Conservation (phyloP, 176 grass and related monocot species). For the Carex scoparia region DNA sequence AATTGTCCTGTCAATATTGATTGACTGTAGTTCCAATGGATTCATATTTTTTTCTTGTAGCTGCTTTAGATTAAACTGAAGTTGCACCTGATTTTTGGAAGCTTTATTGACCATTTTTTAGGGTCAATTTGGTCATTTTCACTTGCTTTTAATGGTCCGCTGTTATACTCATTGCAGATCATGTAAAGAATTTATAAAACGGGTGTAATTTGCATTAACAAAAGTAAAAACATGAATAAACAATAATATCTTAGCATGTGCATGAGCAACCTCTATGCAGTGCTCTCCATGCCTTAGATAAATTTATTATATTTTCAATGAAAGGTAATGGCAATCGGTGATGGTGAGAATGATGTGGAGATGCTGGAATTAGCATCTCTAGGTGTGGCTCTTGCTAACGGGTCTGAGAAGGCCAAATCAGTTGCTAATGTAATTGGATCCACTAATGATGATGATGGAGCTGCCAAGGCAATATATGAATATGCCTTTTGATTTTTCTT, state of each 20-base stretch:
- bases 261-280: neutral
- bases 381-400: constrained; percentile 89
- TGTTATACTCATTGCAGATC: neutral
- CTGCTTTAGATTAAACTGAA: neutral
- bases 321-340: constrained; percentile 94
- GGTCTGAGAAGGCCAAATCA: constrained; percentile 79
- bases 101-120: neutral
- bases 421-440: constrained; percentile 70
- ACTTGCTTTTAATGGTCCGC: neutral
- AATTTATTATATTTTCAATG: neutral
- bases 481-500: constrained; percentile 66
- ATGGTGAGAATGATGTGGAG: constrained; percentile 97
- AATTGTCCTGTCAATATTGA: neutral
- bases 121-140: neutral
- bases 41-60: neutral
- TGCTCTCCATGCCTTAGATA: neutral
- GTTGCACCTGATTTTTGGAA: neutral
- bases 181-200: neutral
- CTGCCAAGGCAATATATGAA: constrained; percentile 81
- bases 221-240: neutral
- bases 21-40: neutral
- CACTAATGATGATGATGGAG: constrained; percentile 81
- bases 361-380: constrained; percentile 78
- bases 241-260: constrained; percentile 2
- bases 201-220: constrained; percentile 4